phyloP scores from a whole-genome alignment of 345 rosid species.

The Gossypioides kirkii region DNA sequence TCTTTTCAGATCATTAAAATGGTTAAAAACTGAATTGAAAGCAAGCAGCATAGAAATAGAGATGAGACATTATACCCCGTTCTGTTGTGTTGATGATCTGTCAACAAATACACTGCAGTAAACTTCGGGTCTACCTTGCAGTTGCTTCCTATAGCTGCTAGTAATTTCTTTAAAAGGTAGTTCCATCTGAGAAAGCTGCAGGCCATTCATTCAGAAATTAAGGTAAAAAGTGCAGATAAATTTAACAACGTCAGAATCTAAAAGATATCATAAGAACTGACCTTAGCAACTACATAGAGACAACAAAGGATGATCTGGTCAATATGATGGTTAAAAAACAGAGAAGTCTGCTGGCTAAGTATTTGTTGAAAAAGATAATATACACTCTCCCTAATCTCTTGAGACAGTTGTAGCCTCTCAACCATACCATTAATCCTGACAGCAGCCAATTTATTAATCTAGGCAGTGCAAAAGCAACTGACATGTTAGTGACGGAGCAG shows the following conservation, averaged over 20 bases:
- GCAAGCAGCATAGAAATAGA: not conserved
- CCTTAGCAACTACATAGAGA: conserved; percentile 85
- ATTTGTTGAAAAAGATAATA: conserved; percentile 69
- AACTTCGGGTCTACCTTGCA: conserved; percentile 88
- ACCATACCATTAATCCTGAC: conserved; percentile 81
- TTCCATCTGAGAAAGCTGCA: conserved; percentile 80
- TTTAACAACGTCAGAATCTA: not conserved
- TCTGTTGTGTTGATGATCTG: conserved; percentile 51
- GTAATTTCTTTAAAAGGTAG: conserved; percentile 80
- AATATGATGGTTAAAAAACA: conserved; percentile 73
- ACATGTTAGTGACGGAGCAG: conserved; percentile 9
- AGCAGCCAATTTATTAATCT: conserved; percentile 85
- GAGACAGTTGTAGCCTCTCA: conserved; percentile 70
- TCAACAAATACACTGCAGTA: conserved; percentile 83
- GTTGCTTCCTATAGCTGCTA: conserved; percentile 82
- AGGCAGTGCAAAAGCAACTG: conserved; percentile 16
- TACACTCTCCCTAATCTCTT: conserved; percentile 65
- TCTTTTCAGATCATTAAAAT: conserved; percentile 32
- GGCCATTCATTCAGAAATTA: conserved; percentile 23
- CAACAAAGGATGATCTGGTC: conserved; percentile 88
- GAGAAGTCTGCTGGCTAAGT: conserved; percentile 55
- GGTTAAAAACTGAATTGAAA: conserved; percentile 23
- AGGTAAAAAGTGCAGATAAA: conserved; percentile 17
- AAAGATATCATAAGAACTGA: conserved; percentile 22
- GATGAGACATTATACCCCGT: conserved; percentile 37